A percentile compares a stretch with the other conserved stretches of the same genome.
These are phyloP conservation scores for Colletotrichum sp. DNA, from an alignment of 2,329 filamentous ascomycete species.

Conservation along the genomic window DNA sequence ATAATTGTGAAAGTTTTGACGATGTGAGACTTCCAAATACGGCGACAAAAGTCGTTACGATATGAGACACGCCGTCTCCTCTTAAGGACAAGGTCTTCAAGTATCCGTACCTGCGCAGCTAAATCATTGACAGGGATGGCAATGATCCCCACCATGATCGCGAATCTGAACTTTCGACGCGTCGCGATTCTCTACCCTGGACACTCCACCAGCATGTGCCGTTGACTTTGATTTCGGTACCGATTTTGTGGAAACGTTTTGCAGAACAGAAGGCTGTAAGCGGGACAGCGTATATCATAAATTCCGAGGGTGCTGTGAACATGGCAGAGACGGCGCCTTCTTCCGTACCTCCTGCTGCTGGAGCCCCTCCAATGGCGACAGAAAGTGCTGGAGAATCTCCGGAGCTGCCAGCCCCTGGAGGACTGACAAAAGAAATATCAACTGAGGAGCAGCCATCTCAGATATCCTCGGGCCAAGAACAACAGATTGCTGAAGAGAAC, in stretches of 20 bases:
- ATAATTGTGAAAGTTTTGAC: background rate
- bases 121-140: background rate
- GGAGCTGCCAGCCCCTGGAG: background rate
- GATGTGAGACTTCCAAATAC: background rate
- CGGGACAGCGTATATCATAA: background rate
- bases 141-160: background rate
- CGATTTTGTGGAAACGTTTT: background rate
- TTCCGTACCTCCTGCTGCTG: background rate
- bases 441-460: background rate
- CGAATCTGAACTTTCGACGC: background rate
- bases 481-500: background rate
- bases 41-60: background rate
- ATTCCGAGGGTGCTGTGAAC: background rate
- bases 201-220: background rate
- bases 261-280: too few relatives aligned
- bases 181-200: background rate
- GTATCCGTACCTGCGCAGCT: background rate
- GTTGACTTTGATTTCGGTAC: background rate
- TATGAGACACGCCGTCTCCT: background rate
- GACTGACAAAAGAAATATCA: background rate
- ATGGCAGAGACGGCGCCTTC: background rate
- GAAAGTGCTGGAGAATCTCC: background rate
- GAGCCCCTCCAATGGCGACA: background rate
- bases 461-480: background rate
- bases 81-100: background rate